Percentiles rank a stretch among this genome's conserved stretches.
These are phyloP conservation scores for Calonectria crousiana DNA, from an alignment of 2,329 filamentous ascomycete genomes.

Conservation along the genomic window DNA sequence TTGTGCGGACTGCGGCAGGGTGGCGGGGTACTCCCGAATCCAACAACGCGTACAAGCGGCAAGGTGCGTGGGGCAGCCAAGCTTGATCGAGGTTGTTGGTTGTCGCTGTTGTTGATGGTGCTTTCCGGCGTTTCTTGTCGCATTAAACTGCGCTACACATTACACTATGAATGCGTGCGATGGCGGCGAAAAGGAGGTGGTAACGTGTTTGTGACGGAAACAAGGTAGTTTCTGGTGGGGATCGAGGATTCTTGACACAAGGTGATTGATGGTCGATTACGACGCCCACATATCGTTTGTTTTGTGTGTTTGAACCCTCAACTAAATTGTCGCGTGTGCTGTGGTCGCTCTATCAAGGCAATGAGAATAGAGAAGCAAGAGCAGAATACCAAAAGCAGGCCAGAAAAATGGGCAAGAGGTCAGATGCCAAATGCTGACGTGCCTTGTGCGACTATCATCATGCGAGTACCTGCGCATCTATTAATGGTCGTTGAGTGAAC, in stretches of 20 bases:
- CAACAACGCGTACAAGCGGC: conserved; percentile 2
- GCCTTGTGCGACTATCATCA: background rate
- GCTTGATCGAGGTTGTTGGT: background rate
- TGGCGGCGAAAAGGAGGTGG: background rate
- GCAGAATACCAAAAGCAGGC: background rate
- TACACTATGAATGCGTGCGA: background rate
- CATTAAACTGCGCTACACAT: background rate
- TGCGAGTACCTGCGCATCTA: background rate
- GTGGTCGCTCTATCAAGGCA: background rate
- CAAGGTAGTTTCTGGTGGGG: conserved; percentile 1
- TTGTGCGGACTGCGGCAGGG: conserved; percentile 16
- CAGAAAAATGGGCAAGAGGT: background rate
- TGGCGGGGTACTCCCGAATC: conserved; percentile 19
- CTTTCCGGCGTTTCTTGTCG: background rate
- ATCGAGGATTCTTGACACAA: background rate
- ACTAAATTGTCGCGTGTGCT: background rate
- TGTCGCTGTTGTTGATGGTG: background rate
- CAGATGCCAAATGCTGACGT: background rate
- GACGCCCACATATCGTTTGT: conserved; percentile 1
- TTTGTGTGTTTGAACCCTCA: background rate
- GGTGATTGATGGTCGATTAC: background rate
- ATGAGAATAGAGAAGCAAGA: background rate
- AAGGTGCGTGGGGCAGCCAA: conserved; percentile 10
- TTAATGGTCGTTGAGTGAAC: background rate
- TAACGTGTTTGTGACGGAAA: background rate